Base-by-base conservation (phyloP, 2,329 filamentous ascomycete species). In the Nemania serpens region DNA sequence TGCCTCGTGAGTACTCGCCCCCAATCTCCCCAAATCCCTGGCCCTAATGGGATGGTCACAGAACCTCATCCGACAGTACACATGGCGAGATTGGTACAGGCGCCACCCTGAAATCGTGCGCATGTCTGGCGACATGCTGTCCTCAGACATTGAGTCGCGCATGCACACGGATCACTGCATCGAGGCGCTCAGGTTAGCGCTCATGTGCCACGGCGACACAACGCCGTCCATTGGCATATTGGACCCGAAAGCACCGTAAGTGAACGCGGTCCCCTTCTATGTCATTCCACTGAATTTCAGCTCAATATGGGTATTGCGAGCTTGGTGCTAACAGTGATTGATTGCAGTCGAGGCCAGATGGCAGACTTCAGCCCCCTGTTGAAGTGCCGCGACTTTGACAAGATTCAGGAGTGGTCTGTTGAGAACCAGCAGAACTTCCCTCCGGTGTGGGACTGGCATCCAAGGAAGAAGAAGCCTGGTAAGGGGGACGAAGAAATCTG, bases 141-240 rank as follows among this genome's bases (percentile, higher is more conserved):
- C 55, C 13, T 58, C 49, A 1, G 54, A 61, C 18, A 33, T 61
- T 15, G 59, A 61, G 22, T 48, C 55, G 1, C 55, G 55, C 3
- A 61, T 61, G 49, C 59, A 61, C 33, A 55, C 59, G 1, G 54
- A 58, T 18, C 55, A 61, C 29, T 61, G 55, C 13, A 61, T 61
- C 6, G 54, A 61, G 22, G 55, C 59, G 7, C 3, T 61, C 2
- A 33, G 59, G 39, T 2, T 58, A 18, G 49, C 59, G 1, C 18
- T 61, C 11, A 61, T 58, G 55, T 61, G 55, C 12, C 15, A 37
- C 4, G 59, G 59, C 5, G 59, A 61, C 9, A 58, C 59, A 1
- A 61, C 55, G n/a, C 59, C 55, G 10, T 50, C 55, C 4, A 61
- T 61, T 37, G 46, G 39, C 7, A 20, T 62, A 11, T 25, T 59